Evolutionary conservation across 257 asterid species (phyloP).

Genomic region (Solanum gandarillasii): DNA sequence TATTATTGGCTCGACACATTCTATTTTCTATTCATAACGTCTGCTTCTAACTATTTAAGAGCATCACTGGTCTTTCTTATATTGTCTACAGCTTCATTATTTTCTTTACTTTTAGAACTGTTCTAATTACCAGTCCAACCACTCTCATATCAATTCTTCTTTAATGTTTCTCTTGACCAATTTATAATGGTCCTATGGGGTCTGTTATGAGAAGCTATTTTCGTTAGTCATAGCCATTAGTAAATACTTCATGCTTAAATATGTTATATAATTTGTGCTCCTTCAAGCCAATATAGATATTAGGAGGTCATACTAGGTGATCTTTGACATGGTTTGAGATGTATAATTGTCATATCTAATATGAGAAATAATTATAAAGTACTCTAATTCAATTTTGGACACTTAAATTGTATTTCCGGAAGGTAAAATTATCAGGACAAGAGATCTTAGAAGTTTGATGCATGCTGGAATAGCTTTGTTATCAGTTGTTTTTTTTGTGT

Average conservation of each 20-base stretch:
- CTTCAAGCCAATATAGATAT: neutral
- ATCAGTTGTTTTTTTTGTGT: neutral
- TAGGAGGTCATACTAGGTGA: neutral
- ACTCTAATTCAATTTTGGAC: neutral
- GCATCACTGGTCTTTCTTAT: conserved; percentile 22
- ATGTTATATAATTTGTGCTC: neutral
- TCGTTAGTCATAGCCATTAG: neutral
- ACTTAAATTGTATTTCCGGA: neutral
- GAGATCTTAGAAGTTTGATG: neutral
- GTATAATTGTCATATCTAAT: neutral
- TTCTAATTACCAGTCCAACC: conserved; percentile 90
- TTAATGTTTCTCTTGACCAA: neutral
- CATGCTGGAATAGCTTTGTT: neutral
- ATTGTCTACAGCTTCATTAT: conserved; percentile 24
- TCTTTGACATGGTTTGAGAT: neutral
- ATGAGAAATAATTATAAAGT: neutral
- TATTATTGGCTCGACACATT: neutral
- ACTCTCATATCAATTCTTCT: conserved; percentile 22
- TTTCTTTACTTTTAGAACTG: conserved; percentile 44
- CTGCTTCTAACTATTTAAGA: conserved; percentile 42
- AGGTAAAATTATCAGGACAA: neutral
- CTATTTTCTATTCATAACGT: conserved; percentile 38
- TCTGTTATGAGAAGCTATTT: neutral
- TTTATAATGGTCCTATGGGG: neutral
- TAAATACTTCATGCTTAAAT: neutral